Conservation (phyloP, 1,284 basidiomycete genomes). For the Ustilago curta region DNA sequence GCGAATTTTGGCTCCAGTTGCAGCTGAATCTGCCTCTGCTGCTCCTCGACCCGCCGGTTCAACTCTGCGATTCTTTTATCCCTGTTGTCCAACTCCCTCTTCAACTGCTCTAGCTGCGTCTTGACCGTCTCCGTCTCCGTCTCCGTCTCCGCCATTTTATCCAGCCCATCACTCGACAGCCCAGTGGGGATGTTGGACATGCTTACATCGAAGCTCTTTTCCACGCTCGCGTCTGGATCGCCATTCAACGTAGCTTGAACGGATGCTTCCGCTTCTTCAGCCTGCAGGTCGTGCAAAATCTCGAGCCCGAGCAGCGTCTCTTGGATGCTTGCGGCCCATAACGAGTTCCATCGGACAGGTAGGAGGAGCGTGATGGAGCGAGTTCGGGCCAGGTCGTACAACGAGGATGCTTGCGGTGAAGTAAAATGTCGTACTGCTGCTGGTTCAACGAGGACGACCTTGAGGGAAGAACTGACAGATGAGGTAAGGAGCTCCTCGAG, state of each 20-base stretch:
- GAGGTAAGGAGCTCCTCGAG: conserved; percentile 15
- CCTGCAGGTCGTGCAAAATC: conserved; percentile 24
- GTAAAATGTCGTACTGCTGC: conserved; percentile 15
- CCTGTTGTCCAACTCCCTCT: conserved; percentile 8
- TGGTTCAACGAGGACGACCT: conserved; percentile 27
- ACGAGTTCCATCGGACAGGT: conserved; percentile 23
- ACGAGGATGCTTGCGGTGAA: conserved; percentile 11
- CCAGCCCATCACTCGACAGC: conserved; percentile 12
- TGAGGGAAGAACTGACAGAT: background rate
- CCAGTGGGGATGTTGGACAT: conserved; percentile 43
- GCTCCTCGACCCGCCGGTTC: conserved; percentile 9
- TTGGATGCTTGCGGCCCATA: conserved; percentile 22
- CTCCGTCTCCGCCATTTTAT: conserved; percentile 17
- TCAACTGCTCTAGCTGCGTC: conserved; percentile 18
- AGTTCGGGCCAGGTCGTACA: conserved; percentile 16
- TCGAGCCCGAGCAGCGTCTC: conserved; percentile 43
- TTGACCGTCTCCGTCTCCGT: conserved; percentile 20
- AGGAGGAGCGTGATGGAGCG: conserved; percentile 12
- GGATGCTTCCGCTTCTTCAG: background rate
- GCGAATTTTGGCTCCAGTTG: background rate
- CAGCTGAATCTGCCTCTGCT: conserved; percentile 1
- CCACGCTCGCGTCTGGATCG: conserved; percentile 20
- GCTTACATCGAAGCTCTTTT: conserved; percentile 43
- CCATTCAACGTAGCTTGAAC: conserved; percentile 1
- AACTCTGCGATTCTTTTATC: conserved; percentile 22